phyloP scores from a whole-genome alignment of 164 flowering plant genomes.

The Echeveria elegans region DNA sequence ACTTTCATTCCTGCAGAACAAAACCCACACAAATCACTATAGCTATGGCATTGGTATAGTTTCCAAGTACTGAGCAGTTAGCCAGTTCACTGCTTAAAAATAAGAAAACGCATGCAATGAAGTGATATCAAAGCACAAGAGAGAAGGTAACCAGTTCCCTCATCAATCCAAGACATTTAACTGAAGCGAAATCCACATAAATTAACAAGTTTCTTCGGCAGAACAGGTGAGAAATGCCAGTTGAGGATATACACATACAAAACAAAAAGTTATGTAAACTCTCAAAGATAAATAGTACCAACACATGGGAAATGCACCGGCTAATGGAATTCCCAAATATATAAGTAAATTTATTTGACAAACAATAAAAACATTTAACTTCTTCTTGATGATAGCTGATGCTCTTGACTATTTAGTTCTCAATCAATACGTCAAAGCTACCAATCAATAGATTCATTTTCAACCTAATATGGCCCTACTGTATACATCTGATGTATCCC shows the following conservation, averaged over 20 bases:
- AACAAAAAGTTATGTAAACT: not conserved
- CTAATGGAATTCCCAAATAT: no score
- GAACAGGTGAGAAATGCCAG: not conserved
- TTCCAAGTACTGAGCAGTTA: not conserved
- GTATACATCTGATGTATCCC: no score
- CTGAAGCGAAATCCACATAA: not conserved
- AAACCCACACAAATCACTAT: not conserved
- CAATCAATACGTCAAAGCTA: no score
- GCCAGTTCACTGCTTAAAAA: no score
- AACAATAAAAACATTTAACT: no score
- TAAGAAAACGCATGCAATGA: no score
- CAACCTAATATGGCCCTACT: no score
- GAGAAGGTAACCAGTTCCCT: not conserved
- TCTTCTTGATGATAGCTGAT: no score
- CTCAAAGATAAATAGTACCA: not conserved
- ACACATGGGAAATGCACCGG: not conserved
- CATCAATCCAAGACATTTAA: not conserved
- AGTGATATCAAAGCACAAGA: not conserved
- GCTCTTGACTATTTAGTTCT: no score
- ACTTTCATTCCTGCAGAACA: slow-evolving; percentile 80
- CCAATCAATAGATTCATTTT: no score
- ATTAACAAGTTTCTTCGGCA: not conserved
- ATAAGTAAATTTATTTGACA: no score
- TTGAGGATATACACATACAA: not conserved
- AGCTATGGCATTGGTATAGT: not conserved